A percentile compares a stretch with the other conserved stretches of the same genome.
Evolutionary conservation across 495 filamentous ascomycete species (phyloP).

Genomic region (Talaromyces ruber): DNA sequence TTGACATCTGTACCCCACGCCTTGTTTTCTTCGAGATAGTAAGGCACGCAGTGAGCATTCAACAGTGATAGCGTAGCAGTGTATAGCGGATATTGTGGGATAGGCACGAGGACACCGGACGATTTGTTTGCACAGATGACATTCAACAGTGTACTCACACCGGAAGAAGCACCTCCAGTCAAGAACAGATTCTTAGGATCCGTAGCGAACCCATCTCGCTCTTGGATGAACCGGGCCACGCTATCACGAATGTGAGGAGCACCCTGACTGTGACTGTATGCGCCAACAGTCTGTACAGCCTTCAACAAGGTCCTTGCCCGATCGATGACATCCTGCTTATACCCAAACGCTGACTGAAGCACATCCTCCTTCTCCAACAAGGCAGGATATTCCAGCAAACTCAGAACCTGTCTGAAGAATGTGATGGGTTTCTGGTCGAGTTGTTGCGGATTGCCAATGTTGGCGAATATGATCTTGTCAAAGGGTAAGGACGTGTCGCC

Average conservation of each 20-base stretch:
- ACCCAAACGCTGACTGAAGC: conserved; percentile 58
- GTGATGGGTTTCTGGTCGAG: conserved; percentile 98
- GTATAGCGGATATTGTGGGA: conserved; percentile 96
- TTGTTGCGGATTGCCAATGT: conserved; percentile 98
- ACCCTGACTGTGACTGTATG: conserved; percentile 92
- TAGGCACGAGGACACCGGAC: conserved; percentile 84
- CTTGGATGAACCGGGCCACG: conserved; percentile 86
- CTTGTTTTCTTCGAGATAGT: conserved; percentile 78
- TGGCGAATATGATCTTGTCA: conserved; percentile 83
- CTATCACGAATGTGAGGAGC: conserved; percentile 76
- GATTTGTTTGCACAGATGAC: conserved; percentile 74
- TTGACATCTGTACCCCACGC: conserved; percentile 80
- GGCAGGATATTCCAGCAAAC: conserved; percentile 81
- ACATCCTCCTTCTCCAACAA: conserved; percentile 71
- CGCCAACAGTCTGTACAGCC: conserved; percentile 83
- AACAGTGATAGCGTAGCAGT: conserved; percentile 85
- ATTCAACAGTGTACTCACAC: conserved; percentile 86
- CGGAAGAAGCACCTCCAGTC: conserved; percentile 82
- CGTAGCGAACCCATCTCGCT: conserved; percentile 78
- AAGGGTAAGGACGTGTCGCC: conserved; percentile 69
- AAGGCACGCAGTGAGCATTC: conserved; percentile 81
- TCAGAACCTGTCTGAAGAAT: conserved; percentile 96
- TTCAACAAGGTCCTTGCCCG: conserved; percentile 71
- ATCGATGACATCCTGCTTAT: conserved; percentile 80
- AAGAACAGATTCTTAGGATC: conserved; percentile 75